A percentile compares a stretch with the other conserved stretches of the same genome.
Conservation (phyloP, 306 rosid genomes). For the Chamaecrista fasciculata region DNA sequence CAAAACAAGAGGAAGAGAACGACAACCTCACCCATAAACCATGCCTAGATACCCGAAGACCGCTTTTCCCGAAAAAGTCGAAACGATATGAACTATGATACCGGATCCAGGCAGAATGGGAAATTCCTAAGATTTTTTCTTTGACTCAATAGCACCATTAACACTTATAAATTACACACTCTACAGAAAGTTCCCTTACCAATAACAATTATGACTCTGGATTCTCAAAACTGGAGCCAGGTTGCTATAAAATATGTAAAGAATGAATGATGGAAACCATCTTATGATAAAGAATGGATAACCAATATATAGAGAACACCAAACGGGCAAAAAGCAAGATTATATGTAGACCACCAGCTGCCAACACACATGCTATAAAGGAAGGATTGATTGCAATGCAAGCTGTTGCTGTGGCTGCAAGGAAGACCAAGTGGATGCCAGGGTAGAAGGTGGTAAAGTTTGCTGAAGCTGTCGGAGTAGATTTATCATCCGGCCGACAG, state of each 20-base stretch:
- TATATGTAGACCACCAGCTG: conserved; percentile 22
- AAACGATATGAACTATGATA: too few relatives aligned
- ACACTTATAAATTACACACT: conserved; percentile 64
- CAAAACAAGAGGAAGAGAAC: too few relatives aligned
- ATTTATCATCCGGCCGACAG: conserved; percentile 75
- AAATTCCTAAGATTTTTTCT: too few relatives aligned
- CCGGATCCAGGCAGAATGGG: too few relatives aligned
- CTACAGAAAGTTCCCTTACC: conserved; percentile 56
- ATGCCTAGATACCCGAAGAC: too few relatives aligned
- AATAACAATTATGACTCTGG: conserved; percentile 52
- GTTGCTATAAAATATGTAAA: conserved; percentile 51
- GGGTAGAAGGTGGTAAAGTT: conserved; percentile 78
- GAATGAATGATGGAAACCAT: conserved; percentile 64
- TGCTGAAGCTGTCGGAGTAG: conserved; percentile 90
- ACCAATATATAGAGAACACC: conserved; percentile 46
- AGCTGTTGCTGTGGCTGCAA: conserved; percentile 97
- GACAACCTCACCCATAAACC: too few relatives aligned
- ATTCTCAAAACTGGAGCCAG: conserved; percentile 57
- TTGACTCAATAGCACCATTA: conserved; percentile 47
- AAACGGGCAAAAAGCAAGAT: conserved; percentile 22
- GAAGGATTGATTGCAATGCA: conserved; percentile 82
- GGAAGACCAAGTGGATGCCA: conserved; percentile 97
- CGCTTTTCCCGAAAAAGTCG: too few relatives aligned
- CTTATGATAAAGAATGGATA: conserved; percentile 75
- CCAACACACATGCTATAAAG: conserved; percentile 35